Percentiles rank a stretch among this genome's conserved stretches.
Evolutionary conservation across 768 basidiomycete genomes (phyloP).

Genomic region (Trametes gibbosa): DNA sequence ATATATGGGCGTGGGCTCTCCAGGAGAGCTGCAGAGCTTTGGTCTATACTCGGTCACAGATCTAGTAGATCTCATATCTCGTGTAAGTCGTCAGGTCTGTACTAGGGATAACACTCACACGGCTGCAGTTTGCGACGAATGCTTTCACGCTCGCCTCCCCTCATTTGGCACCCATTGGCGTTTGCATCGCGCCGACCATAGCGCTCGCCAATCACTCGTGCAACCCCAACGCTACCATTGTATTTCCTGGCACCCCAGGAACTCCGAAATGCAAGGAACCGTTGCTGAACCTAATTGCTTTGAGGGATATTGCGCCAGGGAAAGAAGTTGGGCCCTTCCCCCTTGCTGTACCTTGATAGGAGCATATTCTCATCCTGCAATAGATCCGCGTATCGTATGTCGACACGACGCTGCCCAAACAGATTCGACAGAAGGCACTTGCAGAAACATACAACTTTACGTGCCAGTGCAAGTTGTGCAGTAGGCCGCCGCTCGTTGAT

Average conservation of each 20-base stretch:
- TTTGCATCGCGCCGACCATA: conserved; percentile 73
- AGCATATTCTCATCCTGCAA: not conserved
- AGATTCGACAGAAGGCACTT: conserved; percentile 53
- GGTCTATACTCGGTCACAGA: conserved; percentile 58
- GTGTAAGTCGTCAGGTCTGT: conserved; percentile 40
- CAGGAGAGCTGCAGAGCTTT: conserved; percentile 55
- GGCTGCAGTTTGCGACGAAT: conserved; percentile 79
- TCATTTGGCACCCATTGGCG: conserved; percentile 77
- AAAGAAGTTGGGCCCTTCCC: conserved; percentile 76
- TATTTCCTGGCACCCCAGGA: conserved; percentile 66
- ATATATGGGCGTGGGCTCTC: conserved; percentile 61
- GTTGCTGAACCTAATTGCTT: conserved; percentile 67
- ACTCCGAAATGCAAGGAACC: conserved; percentile 45
- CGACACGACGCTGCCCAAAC: conserved; percentile 71
- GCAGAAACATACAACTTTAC: conserved; percentile 74
- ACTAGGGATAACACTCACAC: not conserved
- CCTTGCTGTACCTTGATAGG: no score
- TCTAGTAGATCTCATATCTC: conserved; percentile 69
- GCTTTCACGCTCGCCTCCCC: conserved; percentile 84
- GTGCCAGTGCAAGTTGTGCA: conserved; percentile 68
- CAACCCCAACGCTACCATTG: conserved; percentile 84
- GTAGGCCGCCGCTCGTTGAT: conserved; percentile 41
- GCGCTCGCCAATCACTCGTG: conserved; percentile 91
- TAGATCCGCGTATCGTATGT: conserved; percentile 84
- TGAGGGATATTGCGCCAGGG: conserved; percentile 57